Evolutionary conservation across 2,329 filamentous ascomycete species (phyloP), one percentile per base, ranked within the genome.

Genomic region (Laburnicola sp.): DNA sequence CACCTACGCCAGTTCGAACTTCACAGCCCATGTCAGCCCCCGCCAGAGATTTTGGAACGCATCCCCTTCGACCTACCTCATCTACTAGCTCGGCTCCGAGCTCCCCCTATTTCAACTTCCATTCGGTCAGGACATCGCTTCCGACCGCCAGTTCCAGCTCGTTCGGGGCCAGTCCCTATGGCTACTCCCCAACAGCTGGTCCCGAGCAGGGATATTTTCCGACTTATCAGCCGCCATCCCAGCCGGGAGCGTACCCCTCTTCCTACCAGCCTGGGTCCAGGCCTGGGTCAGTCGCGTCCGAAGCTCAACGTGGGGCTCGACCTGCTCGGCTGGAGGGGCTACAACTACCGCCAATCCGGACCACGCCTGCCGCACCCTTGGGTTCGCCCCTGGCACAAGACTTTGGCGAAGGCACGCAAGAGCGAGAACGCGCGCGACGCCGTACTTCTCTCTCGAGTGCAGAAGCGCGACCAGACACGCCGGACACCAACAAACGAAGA

Each of bases 291-390:
- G 54, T 60, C n/a, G 60, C 62, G 5, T 69, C 66, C 1, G 65
- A 71, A 45, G 59, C n/a, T n/a, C 38, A 66, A 42, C 61, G 59
- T 16, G 63, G 69, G 38, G 63, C 58, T 46, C 61, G 59, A 9
- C 46, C 66, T 23, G 50, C 55, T 6, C 60, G 64, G 28, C 58
- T 70, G 23, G 69, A 72, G 28, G 64, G 66, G 7, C 51, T 73
- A 30, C 69, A 73, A 26, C 62, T 73, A 21, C 70, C 70, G 10
- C 70, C 70, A 3, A 71, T 73, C 30, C 66, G 69, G 46, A 71
- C 66, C 2, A 63, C 63, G 0, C 61, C 65, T n/a, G 59, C 63
- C 22, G 60, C 63, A 37, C 60, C 48, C 9, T 32, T 70, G 6
- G 63, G 61, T 5, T 71, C 69, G 25, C 69, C 69, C n/a, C 45